Evolutionary conservation across 1,139 yeast species (phyloP).

Genomic region (Hemisphaericaspora subhashii): DNA sequence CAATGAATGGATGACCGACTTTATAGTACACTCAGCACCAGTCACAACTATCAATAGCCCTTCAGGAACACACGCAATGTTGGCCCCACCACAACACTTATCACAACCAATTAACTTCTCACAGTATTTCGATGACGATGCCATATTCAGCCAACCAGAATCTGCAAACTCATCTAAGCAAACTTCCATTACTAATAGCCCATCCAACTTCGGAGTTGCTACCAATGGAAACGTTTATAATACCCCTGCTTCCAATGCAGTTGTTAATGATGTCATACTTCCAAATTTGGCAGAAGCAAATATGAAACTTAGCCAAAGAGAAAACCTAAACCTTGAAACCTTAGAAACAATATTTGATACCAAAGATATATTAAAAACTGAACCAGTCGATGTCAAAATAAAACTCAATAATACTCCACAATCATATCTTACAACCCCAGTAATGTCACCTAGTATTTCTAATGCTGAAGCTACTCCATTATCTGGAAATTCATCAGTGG

Average conservation of each 20-base stretch:
- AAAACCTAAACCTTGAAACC: conserved; percentile 19
- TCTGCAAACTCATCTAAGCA: conserved; percentile 9
- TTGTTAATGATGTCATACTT: conserved; percentile 4
- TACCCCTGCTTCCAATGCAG: neutral
- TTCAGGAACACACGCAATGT: conserved; percentile 3
- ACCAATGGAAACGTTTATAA: neutral
- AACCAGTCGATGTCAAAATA: conserved; percentile 7
- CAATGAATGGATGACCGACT: conserved; percentile 23
- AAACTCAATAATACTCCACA: neutral
- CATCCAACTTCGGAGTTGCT: conserved; percentile 4
- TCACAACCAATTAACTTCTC: conserved; percentile 8
- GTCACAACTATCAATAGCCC: conserved; percentile 18
- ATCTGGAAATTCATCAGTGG: neutral
- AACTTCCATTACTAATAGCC: conserved; percentile 12
- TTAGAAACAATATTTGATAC: conserved; percentile 28
- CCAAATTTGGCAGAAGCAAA: conserved; percentile 8
- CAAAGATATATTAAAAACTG: conserved; percentile 22
- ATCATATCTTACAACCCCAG: neutral
- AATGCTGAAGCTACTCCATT: neutral
- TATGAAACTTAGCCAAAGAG: conserved; percentile 13
- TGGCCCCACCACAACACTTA: conserved; percentile 1
- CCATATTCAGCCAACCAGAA: conserved; percentile 7
- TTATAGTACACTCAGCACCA: conserved; percentile 21
- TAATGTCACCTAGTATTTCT: neutral
- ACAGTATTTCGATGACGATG: conserved; percentile 10